These are phyloP conservation scores for Fusarium sp. DNA, from an alignment of 2,329 filamentous ascomycete genomes.

Conservation along the genomic window DNA sequence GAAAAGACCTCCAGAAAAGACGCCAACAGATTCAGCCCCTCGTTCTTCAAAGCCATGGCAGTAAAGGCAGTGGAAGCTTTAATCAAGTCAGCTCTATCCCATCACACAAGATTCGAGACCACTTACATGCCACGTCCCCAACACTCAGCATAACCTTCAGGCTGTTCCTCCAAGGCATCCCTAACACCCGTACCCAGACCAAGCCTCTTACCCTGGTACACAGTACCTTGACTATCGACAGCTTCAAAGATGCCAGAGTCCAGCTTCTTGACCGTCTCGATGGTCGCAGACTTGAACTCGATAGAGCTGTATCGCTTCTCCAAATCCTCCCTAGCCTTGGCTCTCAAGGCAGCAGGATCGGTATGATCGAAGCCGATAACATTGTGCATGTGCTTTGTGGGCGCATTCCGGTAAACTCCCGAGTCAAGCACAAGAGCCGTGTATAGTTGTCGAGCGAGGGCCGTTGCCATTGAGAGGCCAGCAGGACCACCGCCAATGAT, in stretches of 20 bases:
- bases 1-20: slow-evolving; percentile 58
- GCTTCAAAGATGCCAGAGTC: slow-evolving; percentile 51
- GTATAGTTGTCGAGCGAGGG: slow-evolving; percentile 62
- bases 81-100: background rate
- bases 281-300: slow-evolving; percentile 46
- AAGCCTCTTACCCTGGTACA: slow-evolving; percentile 64
- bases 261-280: slow-evolving; percentile 46
- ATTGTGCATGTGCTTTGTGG: slow-evolving; percentile 62
- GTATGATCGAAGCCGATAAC: slow-evolving; percentile 56
- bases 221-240: slow-evolving; percentile 55
- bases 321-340: slow-evolving; percentile 51
- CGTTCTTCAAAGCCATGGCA: slow-evolving; percentile 71
- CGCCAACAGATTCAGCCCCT: slow-evolving; percentile 57
- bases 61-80: slow-evolving; percentile 69
- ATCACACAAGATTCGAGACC: background rate
- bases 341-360: slow-evolving; percentile 51
- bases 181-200: slow-evolving; percentile 66
- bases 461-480: slow-evolving; percentile 60
- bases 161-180: slow-evolving; percentile 62
- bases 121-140: slow-evolving; percentile 66
- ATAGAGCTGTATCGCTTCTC: slow-evolving; percentile 51
- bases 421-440: slow-evolving; percentile 63
- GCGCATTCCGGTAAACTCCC: slow-evolving; percentile 62
- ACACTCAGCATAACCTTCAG: slow-evolving; percentile 66
- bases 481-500: slow-evolving; percentile 66